Base-by-base conservation (phyloP, 2,329 filamentous ascomycete genomes). In the Fusarium domesticum region DNA sequence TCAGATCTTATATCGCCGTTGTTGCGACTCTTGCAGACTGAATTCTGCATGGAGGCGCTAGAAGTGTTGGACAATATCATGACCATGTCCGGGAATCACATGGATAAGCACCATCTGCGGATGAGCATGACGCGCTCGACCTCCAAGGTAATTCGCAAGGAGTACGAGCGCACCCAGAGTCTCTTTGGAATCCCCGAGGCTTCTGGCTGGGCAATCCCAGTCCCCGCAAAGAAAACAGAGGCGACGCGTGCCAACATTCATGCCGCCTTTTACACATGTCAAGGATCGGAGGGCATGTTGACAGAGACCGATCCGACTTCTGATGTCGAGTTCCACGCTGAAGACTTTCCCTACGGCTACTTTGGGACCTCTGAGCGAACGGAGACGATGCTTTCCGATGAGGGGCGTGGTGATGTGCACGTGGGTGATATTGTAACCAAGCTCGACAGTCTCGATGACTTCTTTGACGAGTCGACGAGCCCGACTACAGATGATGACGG, bases 41-140 rank as follows among this genome's bases (percentile, higher is more conserved):
- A 95, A 48, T 91, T 91, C 59, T 97, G 91, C 64, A 89, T 93
- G 66, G 87, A 96, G 61, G 93, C 93, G 10, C 73, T 98, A 8
- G 83, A 89, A 53, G 92, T 98, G 1, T 74, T 98, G 46, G 93
- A 98, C 65, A 88, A 92, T 53, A 93, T 97, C 57, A 95, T 96
- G 80, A 89, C 87, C 19, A 92, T 97, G 74, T 90, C 90, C 1
- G 87, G 89, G 5, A 90, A 87, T 23, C 87, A 92, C 1, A 89
- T 96, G 78, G 93, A 97, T 66, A 89, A 88, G 58, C 89, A 96
- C 58, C 90, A 97, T 62, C 72, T 98, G 46, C 83, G 93, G 31
- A 98, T 98, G 95, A 97, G 92, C 67, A 96, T 98, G 89, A 91
- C 90, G 5, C 85, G 88, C 11, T 84, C 87, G 1, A 89, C 90